Percentiles rank a stretch among this genome's conserved stretches.
These are phyloP conservation scores for Lepidium aucheri DNA, from an alignment of 345 rosid species.

Conservation along the genomic window DNA sequence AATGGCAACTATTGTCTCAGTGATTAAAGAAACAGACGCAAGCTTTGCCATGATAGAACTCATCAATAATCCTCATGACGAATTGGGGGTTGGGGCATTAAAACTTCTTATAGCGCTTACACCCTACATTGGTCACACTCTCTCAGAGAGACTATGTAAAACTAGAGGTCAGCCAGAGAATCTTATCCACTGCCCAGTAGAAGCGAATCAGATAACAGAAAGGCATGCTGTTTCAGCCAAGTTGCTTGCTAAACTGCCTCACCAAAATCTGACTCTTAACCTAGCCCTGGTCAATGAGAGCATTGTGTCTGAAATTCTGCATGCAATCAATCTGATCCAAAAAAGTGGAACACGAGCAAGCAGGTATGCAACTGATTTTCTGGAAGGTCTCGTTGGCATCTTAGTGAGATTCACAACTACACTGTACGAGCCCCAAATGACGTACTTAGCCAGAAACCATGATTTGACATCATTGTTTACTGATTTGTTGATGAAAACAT, in stretches of 20 bases:
- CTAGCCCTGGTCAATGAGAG: slow-evolving; percentile 49
- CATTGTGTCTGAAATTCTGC: slow-evolving; percentile 46
- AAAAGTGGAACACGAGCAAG: slow-evolving; percentile 49
- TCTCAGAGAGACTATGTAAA: slow-evolving; percentile 68
- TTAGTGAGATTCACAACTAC: slow-evolving; percentile 85
- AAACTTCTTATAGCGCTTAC: slow-evolving; percentile 58
- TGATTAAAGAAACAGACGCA: slow-evolving; percentile 59
- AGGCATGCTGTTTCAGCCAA: slow-evolving; percentile 65
- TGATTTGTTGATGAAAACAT: slow-evolving; percentile 63
- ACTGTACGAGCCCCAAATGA: slow-evolving; percentile 58
- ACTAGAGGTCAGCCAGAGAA: slow-evolving; percentile 68
- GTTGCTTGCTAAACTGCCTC: slow-evolving; percentile 78
- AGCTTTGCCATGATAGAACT: slow-evolving; percentile 62
- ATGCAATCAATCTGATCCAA: slow-evolving; percentile 45
- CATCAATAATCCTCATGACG: slow-evolving; percentile 65
- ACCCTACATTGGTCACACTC: slow-evolving; percentile 56
- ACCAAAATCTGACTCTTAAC: slow-evolving; percentile 65
- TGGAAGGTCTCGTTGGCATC: slow-evolving; percentile 78
- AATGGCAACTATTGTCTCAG: slow-evolving; percentile 43
- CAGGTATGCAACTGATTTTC: slow-evolving; percentile 55
- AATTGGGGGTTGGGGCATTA: slow-evolving; percentile 55
- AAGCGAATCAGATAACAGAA: slow-evolving; percentile 48
- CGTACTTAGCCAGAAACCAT: slow-evolving; percentile 55
- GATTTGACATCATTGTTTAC: slow-evolving; percentile 62
- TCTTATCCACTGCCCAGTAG: slow-evolving; percentile 40